Evolutionary conservation across 1,139 yeast genomes (phyloP), one percentile per base, ranked within the genome.

Genomic region (Geotrichum klebahnii): DNA sequence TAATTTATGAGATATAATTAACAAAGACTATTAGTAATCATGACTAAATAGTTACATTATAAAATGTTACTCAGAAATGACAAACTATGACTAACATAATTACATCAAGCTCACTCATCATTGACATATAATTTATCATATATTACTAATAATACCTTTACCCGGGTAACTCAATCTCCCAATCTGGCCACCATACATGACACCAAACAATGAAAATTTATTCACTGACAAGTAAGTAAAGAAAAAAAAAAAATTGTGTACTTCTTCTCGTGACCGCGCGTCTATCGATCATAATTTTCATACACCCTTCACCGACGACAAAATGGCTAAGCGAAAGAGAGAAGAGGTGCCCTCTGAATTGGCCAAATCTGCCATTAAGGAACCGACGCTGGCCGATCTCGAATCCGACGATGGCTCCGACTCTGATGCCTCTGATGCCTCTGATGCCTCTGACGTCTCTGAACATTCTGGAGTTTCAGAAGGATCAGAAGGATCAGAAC

Each of bases 401-500:
- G 48, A 39, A 20, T 49, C 52, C 10, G 48, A 44, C 31, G 37
- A 42, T 12, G 48, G 41, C 49, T 32, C 44, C 12, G 46, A 34
- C 31, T 37, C 37, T 8, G 35, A 22, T 12, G 29, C 26, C 22
- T 32, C 20, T 20, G 36, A 42, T n/a, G 38, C 20, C 22, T 22
- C 19, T n/a, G 47, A 46, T 19, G 43, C 41, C 5, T 20, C 28
- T 23, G 54, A 34, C 20, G 42, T 22, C 8, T 28, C 40, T 16
- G 48, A 29, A 14, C 44, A 45, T 2, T n/a, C n/a, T n/a, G n/a
- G 40, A 42, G 26, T 35, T 22, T n/a, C 47, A 46, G 17, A 73
- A 72, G 33, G 67, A 62, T 8, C 29, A 47, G 66, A 68, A 29
- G 75, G 72, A 55, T 76, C 77, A 57, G n/a, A n/a, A n/a, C n/a